These are phyloP conservation scores for Staphylotrichum tortipilum DNA, from an alignment of 495 filamentous ascomycete genomes.

Conservation along the genomic window DNA sequence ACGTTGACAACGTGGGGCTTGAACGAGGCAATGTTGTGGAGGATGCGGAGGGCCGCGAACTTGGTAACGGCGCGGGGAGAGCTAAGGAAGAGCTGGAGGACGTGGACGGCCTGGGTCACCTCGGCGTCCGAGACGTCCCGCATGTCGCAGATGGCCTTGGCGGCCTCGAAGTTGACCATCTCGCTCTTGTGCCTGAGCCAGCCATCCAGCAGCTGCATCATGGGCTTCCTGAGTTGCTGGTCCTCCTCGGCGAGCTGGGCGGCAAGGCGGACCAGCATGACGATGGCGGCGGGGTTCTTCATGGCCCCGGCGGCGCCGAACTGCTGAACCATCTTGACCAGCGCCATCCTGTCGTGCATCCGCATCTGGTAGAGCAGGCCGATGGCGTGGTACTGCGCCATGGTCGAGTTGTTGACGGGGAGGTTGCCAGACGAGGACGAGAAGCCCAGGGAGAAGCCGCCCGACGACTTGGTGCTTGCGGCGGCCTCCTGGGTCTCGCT, in stretches of 20 bases:
- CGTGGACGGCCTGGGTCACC: conserved; percentile 83
- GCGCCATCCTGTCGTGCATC: conserved; percentile 89
- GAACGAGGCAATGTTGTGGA: conserved; percentile 91
- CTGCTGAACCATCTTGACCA: conserved; percentile 99
- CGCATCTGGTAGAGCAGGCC: conserved; percentile 97
- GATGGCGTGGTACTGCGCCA: conserved; percentile 98
- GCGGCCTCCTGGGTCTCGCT: conserved; percentile 98
- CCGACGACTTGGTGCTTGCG: conserved; percentile 74
- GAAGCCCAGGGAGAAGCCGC: conserved; percentile 84
- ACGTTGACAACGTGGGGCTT: conserved; percentile 85
- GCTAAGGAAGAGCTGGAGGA: conserved; percentile 91
- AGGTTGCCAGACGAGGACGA: conserved; percentile 61
- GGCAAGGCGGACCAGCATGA: conserved; percentile 86
- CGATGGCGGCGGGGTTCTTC: conserved; percentile 86
- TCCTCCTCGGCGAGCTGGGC: conserved; percentile 96
- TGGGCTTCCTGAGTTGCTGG: conserved; percentile 73
- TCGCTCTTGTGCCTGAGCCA: conserved; percentile 98
- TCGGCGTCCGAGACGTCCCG: conserved; percentile 87
- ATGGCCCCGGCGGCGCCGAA: conserved; percentile 84
- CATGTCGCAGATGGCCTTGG: conserved; percentile 94
- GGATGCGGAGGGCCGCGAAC: conserved; percentile 93
- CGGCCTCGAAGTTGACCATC: conserved; percentile 99
- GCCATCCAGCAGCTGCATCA: conserved; percentile 91
- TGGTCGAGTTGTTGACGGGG: conserved; percentile 73
- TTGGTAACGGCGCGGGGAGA: conserved; percentile 96